Conservation (phyloP, 208 protist species). For the Trypanosoma cruzi region DNA sequence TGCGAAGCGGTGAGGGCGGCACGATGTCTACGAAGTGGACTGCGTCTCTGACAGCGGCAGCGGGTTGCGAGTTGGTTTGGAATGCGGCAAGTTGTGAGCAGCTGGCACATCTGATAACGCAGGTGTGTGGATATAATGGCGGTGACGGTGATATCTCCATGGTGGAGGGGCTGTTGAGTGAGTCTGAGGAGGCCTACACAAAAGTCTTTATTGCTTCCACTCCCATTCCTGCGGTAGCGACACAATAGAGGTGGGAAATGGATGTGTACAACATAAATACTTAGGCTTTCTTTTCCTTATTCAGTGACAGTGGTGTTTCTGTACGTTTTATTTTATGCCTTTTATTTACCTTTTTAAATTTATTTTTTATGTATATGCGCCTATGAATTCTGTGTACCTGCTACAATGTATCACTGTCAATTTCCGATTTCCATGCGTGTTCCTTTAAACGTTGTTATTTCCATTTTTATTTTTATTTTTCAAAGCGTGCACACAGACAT, state of each 20-base stretch:
- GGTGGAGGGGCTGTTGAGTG: neutral
- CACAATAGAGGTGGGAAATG: neutral
- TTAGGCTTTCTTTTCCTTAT: neutral
- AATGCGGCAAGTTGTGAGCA: slow-evolving; percentile 10
- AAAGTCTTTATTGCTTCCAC: slow-evolving; percentile 3
- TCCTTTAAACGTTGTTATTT: neutral
- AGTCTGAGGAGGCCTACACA: slow-evolving; percentile 21
- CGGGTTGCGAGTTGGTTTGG: neutral
- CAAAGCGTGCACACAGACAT: slow-evolving; percentile 2
- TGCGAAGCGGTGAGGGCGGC: neutral
- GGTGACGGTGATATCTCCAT: neutral
- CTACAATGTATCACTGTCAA: neutral
- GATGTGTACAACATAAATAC: too few relatives aligned
- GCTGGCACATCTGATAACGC: slow-evolving; percentile 8
- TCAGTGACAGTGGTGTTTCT: too few relatives aligned
- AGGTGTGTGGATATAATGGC: neutral
- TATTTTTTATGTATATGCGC: too few relatives aligned
- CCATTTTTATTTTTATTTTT: neutral
- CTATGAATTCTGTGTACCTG: neutral
- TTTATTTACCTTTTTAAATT: neutral
- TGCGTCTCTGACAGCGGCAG: neutral
- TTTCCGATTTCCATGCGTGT: neutral
- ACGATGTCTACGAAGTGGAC: neutral
- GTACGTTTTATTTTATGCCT: neutral
- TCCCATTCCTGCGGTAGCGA: neutral